phyloP scores from a whole-genome alignment of 2,329 filamentous ascomycete genomes.

The Echinosphaeria canescens region DNA sequence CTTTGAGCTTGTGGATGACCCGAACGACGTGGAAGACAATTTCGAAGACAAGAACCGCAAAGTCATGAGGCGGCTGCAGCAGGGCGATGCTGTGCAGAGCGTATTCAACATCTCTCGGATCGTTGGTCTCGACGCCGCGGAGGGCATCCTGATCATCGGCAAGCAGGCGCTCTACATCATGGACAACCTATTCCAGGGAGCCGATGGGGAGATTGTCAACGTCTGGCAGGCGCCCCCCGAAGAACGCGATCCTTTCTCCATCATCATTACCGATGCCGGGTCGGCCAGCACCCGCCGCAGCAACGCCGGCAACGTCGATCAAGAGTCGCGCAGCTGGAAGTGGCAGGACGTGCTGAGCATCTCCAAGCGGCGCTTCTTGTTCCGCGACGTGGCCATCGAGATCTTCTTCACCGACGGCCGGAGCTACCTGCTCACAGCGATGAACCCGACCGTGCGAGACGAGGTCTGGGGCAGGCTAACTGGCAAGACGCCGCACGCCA shows the following conservation, averaged over 20 bases:
- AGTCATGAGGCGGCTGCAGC: slow-evolving; percentile 83
- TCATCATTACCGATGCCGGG: slow-evolving; percentile 41
- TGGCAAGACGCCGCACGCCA: slow-evolving; percentile 61
- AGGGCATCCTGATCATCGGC: slow-evolving; percentile 82
- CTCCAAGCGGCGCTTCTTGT: slow-evolving; percentile 86
- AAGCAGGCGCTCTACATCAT: slow-evolving; percentile 86
- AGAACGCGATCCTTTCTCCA: slow-evolving; percentile 85
- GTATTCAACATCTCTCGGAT: slow-evolving; percentile 94
- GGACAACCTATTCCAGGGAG: slow-evolving; percentile 88
- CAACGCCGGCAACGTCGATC: too few relatives aligned
- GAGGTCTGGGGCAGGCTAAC: slow-evolving; percentile 61
- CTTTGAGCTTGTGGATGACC: slow-evolving; percentile 90
- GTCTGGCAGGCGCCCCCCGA: slow-evolving; percentile 84
- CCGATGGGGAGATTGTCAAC: slow-evolving; percentile 91
- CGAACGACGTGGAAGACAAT: slow-evolving; percentile 62
- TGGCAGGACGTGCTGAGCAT: slow-evolving; percentile 92
- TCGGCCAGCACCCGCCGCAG: slow-evolving; percentile 11
- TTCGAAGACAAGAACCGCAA: slow-evolving; percentile 98
- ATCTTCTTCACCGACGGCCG: slow-evolving; percentile 94
- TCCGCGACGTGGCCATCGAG: slow-evolving; percentile 91
- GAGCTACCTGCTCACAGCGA: slow-evolving; percentile 79
- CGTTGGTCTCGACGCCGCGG: slow-evolving; percentile 78
- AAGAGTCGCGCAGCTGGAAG: slow-evolving; percentile 76
- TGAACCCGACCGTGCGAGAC: slow-evolving; percentile 52
- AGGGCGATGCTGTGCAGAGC: slow-evolving; percentile 77